phyloP scores from a whole-genome alignment of 1,139 yeast genomes.

The Saccharomyces hybrid region DNA sequence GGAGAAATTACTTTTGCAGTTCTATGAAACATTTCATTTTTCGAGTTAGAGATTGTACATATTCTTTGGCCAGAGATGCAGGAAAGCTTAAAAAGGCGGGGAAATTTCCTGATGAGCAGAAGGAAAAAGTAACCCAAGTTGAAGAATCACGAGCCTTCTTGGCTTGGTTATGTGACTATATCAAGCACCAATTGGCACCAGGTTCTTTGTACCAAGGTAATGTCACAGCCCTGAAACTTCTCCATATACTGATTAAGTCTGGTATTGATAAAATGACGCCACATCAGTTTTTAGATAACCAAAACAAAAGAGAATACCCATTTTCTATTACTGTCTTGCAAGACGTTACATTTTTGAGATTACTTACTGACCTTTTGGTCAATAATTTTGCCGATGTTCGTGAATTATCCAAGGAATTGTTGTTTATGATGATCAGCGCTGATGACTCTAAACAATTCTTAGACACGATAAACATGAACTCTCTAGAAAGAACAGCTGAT shows the following conservation, averaged over 20 bases:
- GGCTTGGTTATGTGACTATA: constrained; percentile 36
- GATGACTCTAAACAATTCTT: constrained; percentile 19
- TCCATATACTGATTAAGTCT: constrained; percentile 43
- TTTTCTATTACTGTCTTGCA: constrained; percentile 40
- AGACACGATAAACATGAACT: constrained; percentile 13
- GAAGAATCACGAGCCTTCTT: constrained; percentile 38
- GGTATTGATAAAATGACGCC: constrained; percentile 48
- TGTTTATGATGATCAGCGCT: constrained; percentile 40
- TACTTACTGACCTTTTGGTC: constrained; percentile 52
- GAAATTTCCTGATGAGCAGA: constrained; percentile 34
- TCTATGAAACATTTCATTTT: constrained; percentile 51
- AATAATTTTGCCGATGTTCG: constrained; percentile 76
- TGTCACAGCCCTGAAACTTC: constrained; percentile 44
- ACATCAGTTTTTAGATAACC: constrained; percentile 29
- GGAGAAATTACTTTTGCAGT: constrained; percentile 57
- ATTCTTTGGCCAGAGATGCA: constrained; percentile 46
- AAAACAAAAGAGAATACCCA: constrained; percentile 30
- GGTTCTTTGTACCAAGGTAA: constrained; percentile 63
- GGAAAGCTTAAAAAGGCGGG: constrained; percentile 34
- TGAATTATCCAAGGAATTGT: constrained; percentile 40
- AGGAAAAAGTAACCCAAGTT: constrained; percentile 28
- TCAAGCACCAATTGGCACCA: constrained; percentile 46
- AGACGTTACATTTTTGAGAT: constrained; percentile 35
- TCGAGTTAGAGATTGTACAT: constrained; percentile 60
- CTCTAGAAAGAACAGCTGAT: constrained; percentile 36